Percentiles rank a stretch among this genome's conserved stretches.
Conservation (phyloP, 305 asterid species). For the Solanum aculeatissimum region DNA sequence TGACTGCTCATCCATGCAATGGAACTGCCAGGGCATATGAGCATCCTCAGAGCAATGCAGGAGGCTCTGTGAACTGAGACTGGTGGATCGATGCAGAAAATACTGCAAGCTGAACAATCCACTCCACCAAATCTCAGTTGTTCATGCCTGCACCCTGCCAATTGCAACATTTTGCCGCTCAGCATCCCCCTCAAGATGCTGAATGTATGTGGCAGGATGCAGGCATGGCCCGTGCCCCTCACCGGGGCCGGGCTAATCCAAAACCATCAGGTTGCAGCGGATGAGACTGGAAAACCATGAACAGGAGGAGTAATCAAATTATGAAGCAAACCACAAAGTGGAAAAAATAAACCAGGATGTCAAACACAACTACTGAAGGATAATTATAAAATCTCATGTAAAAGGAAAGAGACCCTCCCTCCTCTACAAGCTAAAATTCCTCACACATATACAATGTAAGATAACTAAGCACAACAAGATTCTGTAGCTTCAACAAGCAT, state of each 20-base stretch:
- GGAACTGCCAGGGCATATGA: constrained; percentile 27
- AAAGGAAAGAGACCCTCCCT: not conserved
- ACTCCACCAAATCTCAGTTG: constrained; percentile 47
- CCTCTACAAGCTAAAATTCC: not conserved
- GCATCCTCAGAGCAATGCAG: constrained; percentile 25
- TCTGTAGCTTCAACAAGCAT: not conserved
- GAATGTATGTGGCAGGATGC: constrained; percentile 47
- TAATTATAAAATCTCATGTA: not conserved
- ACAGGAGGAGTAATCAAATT: not conserved
- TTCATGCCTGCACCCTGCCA: constrained; percentile 92
- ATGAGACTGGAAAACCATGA: constrained; percentile 52
- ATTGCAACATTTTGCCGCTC: constrained; percentile 34
- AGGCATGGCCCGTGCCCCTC: constrained; percentile 99
- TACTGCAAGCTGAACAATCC: constrained; percentile 9
- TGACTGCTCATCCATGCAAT: constrained; percentile 25
- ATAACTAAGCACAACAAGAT: not conserved
- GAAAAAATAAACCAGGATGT: not conserved
- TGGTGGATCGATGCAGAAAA: constrained; percentile 15
- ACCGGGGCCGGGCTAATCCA: constrained; percentile 99
- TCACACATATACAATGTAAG: not conserved
- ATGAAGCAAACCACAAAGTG: not conserved
- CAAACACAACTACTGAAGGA: not conserved
- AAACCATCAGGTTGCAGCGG: constrained; percentile 75
- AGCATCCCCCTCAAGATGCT: constrained; percentile 29
- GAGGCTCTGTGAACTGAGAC: constrained; percentile 43